phyloP scores from a whole-genome alignment of 129 eudicot genomes.

The Escallonia herrerae region DNA sequence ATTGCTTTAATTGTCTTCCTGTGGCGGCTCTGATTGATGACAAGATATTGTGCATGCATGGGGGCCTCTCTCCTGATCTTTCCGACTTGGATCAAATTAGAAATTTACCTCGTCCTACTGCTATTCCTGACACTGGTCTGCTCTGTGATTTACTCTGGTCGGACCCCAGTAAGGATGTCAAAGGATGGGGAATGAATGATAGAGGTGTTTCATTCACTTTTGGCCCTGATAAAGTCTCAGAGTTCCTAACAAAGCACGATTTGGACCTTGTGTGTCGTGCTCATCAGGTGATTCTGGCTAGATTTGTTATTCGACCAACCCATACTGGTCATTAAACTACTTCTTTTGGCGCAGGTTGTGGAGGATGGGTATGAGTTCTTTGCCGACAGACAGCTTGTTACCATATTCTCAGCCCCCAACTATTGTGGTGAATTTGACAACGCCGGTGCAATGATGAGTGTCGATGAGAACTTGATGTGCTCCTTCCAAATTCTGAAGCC shows the following conservation, averaged over 20 bases:
- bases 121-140: conserved; percentile 79
- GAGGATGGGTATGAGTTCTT: conserved; percentile 91
- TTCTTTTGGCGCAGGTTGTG: conserved; percentile 50
- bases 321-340: conserved; percentile 7
- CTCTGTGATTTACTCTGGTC: conserved; percentile 93
- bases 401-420: conserved; percentile 78
- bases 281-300: conserved; percentile 47
- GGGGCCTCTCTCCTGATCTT: conserved; percentile 91
- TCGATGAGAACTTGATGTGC: conserved; percentile 73
- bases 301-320: background rate
- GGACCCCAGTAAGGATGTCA: conserved; percentile 78
- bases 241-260: conserved; percentile 69
- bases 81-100: conserved; percentile 63
- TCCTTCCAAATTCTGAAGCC: conserved; percentile 91
- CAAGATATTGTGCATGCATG: conserved; percentile 95
- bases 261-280: conserved; percentile 93
- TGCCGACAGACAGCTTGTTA: conserved; percentile 85
- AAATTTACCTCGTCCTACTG: conserved; percentile 72
- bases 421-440: conserved; percentile 92
- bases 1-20: conserved; percentile 83
- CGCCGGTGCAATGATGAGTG: conserved; percentile 92
- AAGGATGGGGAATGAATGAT: conserved; percentile 96
- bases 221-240: conserved; percentile 84
- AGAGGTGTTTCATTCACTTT: conserved; percentile 88
- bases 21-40: conserved; percentile 90